A percentile compares a stretch with the other conserved stretches of the same genome.
These are phyloP conservation scores for Cladosporium austrohemisphaericum DNA, from an alignment of 2,329 filamentous ascomycete genomes.

Conservation along the genomic window DNA sequence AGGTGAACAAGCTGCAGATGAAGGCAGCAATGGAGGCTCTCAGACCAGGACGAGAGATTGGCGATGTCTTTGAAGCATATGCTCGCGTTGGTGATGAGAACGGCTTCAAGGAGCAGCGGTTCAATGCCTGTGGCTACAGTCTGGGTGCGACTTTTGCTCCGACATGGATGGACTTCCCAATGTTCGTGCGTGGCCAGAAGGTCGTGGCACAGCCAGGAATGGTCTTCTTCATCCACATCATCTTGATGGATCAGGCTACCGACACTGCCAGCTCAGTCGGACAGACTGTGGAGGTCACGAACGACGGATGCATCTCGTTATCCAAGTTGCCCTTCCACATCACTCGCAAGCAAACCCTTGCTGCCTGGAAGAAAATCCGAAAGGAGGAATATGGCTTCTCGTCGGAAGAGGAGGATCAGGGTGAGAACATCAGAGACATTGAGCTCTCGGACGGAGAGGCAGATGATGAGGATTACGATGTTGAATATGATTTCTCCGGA, in stretches of 20 bases:
- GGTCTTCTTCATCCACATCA: neutral
- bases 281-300: neutral
- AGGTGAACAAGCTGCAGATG: slow-evolving; percentile 1
- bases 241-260: neutral
- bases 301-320: neutral
- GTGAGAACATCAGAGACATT: neutral
- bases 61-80: neutral
- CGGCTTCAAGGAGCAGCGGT: neutral
- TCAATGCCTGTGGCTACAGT: neutral
- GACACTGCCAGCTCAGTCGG: neutral
- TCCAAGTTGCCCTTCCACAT: neutral
- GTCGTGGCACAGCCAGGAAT: neutral
- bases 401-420: neutral
- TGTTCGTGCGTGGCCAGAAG: neutral
- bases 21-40: neutral
- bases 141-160: neutral
- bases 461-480: neutral
- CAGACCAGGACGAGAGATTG: neutral
- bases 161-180: neutral
- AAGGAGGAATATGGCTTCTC: neutral
- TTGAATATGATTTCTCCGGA: neutral
- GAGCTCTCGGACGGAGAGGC: neutral
- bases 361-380: neutral
- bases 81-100: neutral
- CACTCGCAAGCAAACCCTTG: neutral